phyloP scores from a whole-genome alignment of 352 stramenopile species.

The Phytophthora ramorum region DNA sequence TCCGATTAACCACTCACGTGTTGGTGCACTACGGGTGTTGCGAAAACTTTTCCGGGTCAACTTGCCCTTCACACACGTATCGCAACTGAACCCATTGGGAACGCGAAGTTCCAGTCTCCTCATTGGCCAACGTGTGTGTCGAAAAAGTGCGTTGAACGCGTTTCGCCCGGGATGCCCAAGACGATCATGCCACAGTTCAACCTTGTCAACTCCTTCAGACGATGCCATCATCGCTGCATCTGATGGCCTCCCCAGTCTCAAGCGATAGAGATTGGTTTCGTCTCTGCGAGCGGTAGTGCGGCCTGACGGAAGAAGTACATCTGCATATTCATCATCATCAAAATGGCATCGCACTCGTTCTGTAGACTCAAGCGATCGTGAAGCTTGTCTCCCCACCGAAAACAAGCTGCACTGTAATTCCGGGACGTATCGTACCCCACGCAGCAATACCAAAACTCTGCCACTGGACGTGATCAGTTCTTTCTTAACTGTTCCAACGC shows the following conservation, averaged over 20 bases:
- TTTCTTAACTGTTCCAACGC: conserved; percentile 3
- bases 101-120: background rate
- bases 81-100: conserved; percentile 6
- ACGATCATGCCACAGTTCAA: conserved; percentile 3
- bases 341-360: conserved; percentile 2
- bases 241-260: background rate
- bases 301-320: background rate
- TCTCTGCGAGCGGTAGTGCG: conserved; percentile 2
- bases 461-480: background rate
- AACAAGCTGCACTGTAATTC: conserved; percentile 15
- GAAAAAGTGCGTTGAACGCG: conserved; percentile 13
- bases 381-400: background rate
- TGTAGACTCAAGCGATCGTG: background rate
- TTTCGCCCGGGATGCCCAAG: conserved; percentile 11
- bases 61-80: conserved; percentile 15
- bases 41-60: conserved; percentile 16
- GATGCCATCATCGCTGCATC: background rate
- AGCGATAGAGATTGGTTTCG: conserved; percentile 10
- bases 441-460: background rate
- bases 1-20: conserved; percentile 10
- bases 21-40: background rate
- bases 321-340: conserved; percentile 7
- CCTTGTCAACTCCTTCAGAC: background rate
- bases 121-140: background rate
- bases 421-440: conserved; percentile 12